phyloP scores from a whole-genome alignment of 768 basidiomycete species.

The Sarcodon aspratus region DNA sequence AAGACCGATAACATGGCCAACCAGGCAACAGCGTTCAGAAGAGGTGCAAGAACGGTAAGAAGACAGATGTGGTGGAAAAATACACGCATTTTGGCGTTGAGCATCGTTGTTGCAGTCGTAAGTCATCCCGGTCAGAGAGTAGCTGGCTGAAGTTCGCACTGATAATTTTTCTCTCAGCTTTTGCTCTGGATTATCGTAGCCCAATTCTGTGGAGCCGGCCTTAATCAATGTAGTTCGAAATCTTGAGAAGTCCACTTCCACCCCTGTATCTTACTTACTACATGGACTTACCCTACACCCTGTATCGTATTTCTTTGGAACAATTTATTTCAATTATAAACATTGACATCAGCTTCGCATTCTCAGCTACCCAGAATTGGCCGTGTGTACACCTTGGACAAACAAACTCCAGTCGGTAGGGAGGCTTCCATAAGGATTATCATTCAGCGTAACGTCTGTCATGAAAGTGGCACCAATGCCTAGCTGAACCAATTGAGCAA shows the following conservation, averaged over 20 bases:
- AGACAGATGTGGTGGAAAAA: conserved; percentile 90
- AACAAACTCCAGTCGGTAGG: conserved; percentile 8
- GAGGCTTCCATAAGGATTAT: conserved; percentile 12
- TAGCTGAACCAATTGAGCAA: conserved; percentile 12
- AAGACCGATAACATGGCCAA: conserved; percentile 94
- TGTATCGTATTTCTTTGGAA: too few species aligned
- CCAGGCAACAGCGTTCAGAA: conserved; percentile 86
- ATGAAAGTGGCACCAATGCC: conserved; percentile 19
- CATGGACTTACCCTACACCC: too few species aligned
- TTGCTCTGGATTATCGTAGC: conserved; percentile 77
- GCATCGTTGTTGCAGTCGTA: conserved; percentile 61
- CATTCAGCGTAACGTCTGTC: conserved; percentile 15
- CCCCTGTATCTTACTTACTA: too few species aligned
- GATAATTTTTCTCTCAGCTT: conserved; percentile 28
- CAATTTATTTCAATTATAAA: too few species aligned
- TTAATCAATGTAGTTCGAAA: conserved; percentile 51
- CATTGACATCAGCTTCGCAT: too few species aligned
- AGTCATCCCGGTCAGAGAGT: conserved; percentile 16
- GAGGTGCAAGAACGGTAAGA: conserved; percentile 76
- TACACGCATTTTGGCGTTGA: conserved; percentile 54
- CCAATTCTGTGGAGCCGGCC: conserved; percentile 78
- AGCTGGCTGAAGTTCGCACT: conserved; percentile 6
- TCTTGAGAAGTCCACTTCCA: neutral
- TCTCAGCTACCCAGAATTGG: too few species aligned
- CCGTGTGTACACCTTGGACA: too few species aligned